Percentiles rank a stretch among this genome's conserved stretches.
Conservation (phyloP, 2,329 filamentous ascomycete genomes). For the Ophiognomonia clavigignenti-juglandacearum region DNA sequence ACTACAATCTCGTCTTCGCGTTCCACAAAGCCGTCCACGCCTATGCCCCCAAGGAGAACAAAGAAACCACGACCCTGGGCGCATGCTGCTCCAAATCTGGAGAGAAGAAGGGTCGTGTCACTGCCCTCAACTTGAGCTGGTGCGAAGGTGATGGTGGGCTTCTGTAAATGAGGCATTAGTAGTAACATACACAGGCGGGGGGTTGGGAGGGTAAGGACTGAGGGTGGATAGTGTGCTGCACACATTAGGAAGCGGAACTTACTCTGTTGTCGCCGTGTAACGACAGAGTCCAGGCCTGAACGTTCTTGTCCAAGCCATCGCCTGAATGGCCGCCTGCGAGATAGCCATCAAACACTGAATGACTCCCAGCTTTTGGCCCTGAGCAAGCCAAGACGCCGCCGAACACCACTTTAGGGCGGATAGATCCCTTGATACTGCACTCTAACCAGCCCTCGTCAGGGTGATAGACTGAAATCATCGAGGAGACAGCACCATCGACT, state of each 20-base stretch:
- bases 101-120: neutral
- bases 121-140: neutral
- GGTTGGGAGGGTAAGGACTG: neutral
- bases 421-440: constrained; percentile 32
- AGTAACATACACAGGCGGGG: neutral
- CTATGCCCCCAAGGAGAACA: constrained; percentile 40
- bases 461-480: constrained; percentile 49
- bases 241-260: constrained; percentile 17
- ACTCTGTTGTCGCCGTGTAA: constrained; percentile 33
- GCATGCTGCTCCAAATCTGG: constrained; percentile 39
- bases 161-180: neutral
- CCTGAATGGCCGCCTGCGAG: constrained; percentile 66
- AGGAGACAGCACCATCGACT: constrained; percentile 40
- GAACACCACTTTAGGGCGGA: constrained; percentile 35
- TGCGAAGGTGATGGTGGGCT: constrained; percentile 8
- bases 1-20: constrained; percentile 46
- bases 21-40: constrained; percentile 34
- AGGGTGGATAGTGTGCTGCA: too few relatives aligned
- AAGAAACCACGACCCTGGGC: constrained; percentile 24
- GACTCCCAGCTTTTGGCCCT: constrained; percentile 16
- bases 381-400: constrained; percentile 34
- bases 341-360: constrained; percentile 49
- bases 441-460: constrained; percentile 41
- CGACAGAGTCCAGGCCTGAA: constrained; percentile 60
- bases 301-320: constrained; percentile 57